phyloP scores from a whole-genome alignment of 495 filamentous ascomycete species.

The Hyaloscypha bicolor region DNA sequence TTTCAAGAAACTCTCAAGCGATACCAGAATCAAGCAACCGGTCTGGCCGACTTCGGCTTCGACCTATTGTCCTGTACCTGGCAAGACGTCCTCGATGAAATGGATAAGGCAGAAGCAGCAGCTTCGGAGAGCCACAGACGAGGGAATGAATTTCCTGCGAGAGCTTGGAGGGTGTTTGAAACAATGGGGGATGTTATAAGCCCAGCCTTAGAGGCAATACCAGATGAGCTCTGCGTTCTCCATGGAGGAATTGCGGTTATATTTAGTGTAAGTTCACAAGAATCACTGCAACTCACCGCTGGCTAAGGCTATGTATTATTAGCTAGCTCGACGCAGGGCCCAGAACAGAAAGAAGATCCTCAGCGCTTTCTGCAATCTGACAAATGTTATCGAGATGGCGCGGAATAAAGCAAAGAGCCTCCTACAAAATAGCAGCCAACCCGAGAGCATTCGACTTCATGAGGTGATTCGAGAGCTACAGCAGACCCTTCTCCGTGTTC shows the following conservation, averaged over 20 bases:
- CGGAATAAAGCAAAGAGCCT: background rate
- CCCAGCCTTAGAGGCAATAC: background rate
- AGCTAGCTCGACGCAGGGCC: too few relatives aligned
- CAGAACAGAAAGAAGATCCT: too few relatives aligned
- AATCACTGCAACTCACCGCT: too few relatives aligned
- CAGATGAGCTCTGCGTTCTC: constrained; percentile 25
- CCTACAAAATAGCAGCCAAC: background rate
- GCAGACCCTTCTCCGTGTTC: background rate
- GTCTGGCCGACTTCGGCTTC: constrained; percentile 24
- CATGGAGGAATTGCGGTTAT: constrained; percentile 26
- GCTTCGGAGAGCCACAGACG: constrained; percentile 23
- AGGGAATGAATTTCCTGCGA: constrained; percentile 17
- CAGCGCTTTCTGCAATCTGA: background rate
- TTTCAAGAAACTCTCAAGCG: constrained; percentile 25
- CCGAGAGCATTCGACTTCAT: background rate
- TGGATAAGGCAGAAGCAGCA: constrained; percentile 19
- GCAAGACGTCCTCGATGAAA: constrained; percentile 27
- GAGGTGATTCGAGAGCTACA: background rate
- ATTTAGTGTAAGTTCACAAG: too few relatives aligned
- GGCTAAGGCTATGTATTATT: too few relatives aligned
- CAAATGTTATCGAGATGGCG: background rate
- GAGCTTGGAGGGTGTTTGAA: constrained; percentile 18
- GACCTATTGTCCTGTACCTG: constrained; percentile 27
- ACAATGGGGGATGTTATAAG: background rate
- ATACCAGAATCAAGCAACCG: constrained; percentile 12